Evolutionary conservation across 495 filamentous ascomycete species (phyloP).

Genomic region (Daldinia grandis): DNA sequence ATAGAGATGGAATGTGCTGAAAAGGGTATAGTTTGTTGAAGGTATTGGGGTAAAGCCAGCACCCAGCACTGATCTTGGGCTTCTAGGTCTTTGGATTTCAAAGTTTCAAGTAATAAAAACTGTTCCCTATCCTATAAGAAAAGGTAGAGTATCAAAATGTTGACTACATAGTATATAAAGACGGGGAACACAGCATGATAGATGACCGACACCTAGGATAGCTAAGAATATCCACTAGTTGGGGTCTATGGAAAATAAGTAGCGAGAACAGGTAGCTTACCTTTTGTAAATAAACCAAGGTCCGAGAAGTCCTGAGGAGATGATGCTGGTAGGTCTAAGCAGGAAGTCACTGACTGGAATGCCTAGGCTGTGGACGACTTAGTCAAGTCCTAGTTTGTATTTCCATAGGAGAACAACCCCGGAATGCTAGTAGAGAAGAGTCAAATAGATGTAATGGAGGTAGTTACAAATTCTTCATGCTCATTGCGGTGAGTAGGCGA

Average conservation of each 20-base stretch:
- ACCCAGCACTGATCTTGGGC: neutral
- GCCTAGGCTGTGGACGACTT: neutral
- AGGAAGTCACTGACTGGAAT: neutral
- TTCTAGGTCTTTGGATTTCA: neutral
- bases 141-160: neutral
- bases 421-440: neutral
- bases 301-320: neutral
- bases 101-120: neutral
- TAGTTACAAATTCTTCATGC: neutral
- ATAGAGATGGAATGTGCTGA: neutral
- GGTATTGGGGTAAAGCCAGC: too few species aligned
- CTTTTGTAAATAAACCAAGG: neutral
- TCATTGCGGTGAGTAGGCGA: neutral
- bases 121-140: neutral
- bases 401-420: neutral
- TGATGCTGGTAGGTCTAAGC: neutral
- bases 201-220: neutral
- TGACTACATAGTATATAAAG: neutral
- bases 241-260: neutral
- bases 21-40: neutral
- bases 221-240: neutral
- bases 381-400: neutral
- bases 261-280: neutral
- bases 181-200: neutral
- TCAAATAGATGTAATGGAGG: neutral